phyloP scores from a whole-genome alignment of 2,329 filamentous ascomycete species.

The Xylariaceae sp. region DNA sequence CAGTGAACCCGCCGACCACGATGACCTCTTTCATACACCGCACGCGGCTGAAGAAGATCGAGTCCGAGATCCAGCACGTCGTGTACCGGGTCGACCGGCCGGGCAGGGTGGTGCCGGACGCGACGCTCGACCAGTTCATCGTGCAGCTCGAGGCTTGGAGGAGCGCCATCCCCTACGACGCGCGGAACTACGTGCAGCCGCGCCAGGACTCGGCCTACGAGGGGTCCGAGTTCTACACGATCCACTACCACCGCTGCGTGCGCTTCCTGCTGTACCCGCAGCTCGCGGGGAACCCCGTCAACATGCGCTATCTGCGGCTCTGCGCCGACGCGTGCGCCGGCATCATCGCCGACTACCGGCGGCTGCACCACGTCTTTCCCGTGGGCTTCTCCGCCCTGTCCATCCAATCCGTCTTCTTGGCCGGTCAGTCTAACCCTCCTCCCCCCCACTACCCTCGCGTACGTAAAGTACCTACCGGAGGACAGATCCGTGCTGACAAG shows the following conservation, averaged over 20 bases:
- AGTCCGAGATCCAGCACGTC: constrained; percentile 24
- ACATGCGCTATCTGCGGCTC: constrained; percentile 20
- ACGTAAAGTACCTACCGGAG: no score
- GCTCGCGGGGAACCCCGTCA: constrained; percentile 19
- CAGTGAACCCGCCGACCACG: constrained; percentile 17
- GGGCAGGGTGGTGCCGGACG: constrained; percentile 16
- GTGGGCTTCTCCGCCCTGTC: constrained; percentile 23
- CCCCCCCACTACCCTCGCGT: no score
- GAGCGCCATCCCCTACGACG: constrained; percentile 19
- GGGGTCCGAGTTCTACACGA: constrained; percentile 21
- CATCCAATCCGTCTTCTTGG: constrained; percentile 24
- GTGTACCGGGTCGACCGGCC: constrained; percentile 22
- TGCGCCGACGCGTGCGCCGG: constrained; percentile 22
- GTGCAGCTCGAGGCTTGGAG: constrained; percentile 20
- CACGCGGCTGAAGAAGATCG: constrained; percentile 20
- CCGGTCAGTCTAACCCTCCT: constrained; percentile 19
- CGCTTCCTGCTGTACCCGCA: constrained; percentile 22
- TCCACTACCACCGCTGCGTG: constrained; percentile 23
- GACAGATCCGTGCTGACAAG: no score
- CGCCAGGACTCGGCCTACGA: constrained; percentile 19
- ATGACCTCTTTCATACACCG: constrained; percentile 24
- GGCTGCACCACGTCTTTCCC: constrained; percentile 22
- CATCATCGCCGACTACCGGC: constrained; percentile 20
- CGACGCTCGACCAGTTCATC: constrained; percentile 16
- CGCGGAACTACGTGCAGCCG: constrained; percentile 16